Conservation (phyloP, 345 rosid genomes). For the Lenwebbia sp. region DNA sequence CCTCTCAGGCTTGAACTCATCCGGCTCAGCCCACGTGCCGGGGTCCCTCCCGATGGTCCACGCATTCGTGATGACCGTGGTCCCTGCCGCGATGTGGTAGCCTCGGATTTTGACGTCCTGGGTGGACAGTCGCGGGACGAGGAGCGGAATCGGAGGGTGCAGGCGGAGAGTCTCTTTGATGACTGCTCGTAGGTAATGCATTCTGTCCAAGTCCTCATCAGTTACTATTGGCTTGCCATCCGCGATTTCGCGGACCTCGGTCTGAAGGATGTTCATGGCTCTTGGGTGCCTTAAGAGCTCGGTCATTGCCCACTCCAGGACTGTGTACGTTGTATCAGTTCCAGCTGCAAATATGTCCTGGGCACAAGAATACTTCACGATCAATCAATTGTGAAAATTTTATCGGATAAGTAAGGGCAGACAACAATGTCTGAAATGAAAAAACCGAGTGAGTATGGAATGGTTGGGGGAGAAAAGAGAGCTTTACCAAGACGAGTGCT, state of each 20-base stretch:
- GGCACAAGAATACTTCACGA: not conserved
- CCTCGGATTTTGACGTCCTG: conserved; percentile 10
- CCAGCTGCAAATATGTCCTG: conserved; percentile 29
- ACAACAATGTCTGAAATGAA: not conserved
- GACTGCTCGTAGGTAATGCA: conserved; percentile 21
- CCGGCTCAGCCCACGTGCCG: conserved; percentile 5
- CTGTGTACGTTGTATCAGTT: conserved; percentile 21
- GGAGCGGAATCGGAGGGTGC: conserved; percentile 27
- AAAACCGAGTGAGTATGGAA: not conserved
- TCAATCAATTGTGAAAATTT: not conserved
- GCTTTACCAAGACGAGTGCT: conserved; percentile 19
- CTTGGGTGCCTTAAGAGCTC: conserved; percentile 23
- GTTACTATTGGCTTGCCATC: not conserved
- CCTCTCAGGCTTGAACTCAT: conserved; percentile 26
- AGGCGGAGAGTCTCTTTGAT: conserved; percentile 27
- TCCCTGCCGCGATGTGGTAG: conserved; percentile 15
- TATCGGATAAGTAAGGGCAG: not conserved
- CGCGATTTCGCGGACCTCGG: conserved; percentile 5
- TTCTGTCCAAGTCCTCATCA: conserved; percentile 1
- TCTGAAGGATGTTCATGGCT: conserved; percentile 9
- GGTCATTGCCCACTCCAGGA: conserved; percentile 30
- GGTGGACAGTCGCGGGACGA: conserved; percentile 15
- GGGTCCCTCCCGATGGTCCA: conserved; percentile 32
- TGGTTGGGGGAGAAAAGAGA: not conserved
- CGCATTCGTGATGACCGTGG: conserved; percentile 9